Evolutionary conservation across 306 rosid genomes (phyloP).

Genomic region (Inga leiocalycina): DNA sequence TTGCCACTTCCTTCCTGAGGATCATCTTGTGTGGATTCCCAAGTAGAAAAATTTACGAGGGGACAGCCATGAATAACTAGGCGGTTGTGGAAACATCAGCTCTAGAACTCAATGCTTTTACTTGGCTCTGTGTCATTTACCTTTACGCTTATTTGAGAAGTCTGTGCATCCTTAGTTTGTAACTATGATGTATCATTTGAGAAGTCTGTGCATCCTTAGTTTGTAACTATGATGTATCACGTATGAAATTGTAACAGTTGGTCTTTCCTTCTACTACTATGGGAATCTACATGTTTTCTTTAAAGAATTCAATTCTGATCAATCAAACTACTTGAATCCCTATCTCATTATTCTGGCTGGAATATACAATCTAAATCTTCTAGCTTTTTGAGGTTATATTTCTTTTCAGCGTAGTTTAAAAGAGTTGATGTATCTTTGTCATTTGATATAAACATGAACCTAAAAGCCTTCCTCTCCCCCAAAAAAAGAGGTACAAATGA

Average conservation of each 20-base stretch:
- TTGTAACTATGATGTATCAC: constrained; percentile 9
- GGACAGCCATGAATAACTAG: constrained; percentile 12
- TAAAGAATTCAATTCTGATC: no score
- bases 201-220: constrained; percentile 1
- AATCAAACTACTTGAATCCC: neutral
- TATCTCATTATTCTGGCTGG: neutral
- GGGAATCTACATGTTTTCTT: neutral
- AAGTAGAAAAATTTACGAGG: constrained; percentile 33
- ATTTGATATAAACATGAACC: neutral
- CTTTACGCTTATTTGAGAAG: neutral
- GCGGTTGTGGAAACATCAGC: constrained; percentile 8
- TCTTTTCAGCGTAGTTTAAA: neutral
- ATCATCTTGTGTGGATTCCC: constrained; percentile 76
- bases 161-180: constrained; percentile 7
- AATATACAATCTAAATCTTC: neutral
- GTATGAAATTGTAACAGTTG: neutral
- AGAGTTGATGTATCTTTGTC: neutral
- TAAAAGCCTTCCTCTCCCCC: neutral
- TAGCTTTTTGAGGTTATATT: neutral
- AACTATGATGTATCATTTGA: constrained; percentile 5
- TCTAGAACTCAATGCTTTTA: constrained; percentile 2
- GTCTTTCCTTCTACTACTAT: neutral
- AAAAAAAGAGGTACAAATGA: neutral
- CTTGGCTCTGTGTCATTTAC: constrained; percentile 1
- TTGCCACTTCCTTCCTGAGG: constrained; percentile 88